Percentiles rank a stretch among this genome's conserved stretches.
These are phyloP conservation scores for Phycomyces blakesleeanus DNA, from an alignment of 192 early-diverging fungal genomes.

Conservation along the genomic window DNA sequence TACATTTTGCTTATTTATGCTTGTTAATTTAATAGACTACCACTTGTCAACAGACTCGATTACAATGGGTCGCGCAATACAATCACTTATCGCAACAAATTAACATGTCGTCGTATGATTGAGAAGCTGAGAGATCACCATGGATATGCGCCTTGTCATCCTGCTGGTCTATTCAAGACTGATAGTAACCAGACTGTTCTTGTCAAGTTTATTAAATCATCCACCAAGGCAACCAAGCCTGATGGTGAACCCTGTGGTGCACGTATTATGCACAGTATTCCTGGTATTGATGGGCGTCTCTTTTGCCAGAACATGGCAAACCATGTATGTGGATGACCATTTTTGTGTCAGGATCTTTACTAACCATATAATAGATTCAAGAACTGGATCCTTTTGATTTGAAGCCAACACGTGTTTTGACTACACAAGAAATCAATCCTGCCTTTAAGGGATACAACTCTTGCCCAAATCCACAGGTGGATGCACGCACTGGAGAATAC, in stretches of 20 bases:
- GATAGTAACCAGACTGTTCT: constrained; percentile 71
- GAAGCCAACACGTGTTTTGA: constrained; percentile 53
- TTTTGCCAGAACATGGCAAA: constrained; percentile 68
- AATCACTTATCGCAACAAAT: constrained; percentile 58
- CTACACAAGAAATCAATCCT: constrained; percentile 61
- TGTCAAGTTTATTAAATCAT: constrained; percentile 52
- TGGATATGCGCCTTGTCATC: constrained; percentile 63
- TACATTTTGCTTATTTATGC: background rate
- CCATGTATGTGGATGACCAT: constrained; percentile 38
- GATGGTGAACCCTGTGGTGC: constrained; percentile 66
- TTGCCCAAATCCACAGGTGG: constrained; percentile 67
- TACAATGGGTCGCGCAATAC: constrained; percentile 53
- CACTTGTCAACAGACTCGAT: constrained; percentile 63
- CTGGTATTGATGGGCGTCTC: constrained; percentile 61
- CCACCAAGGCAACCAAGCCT: constrained; percentile 51
- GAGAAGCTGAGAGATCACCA: constrained; percentile 67
- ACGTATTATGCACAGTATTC: constrained; percentile 51
- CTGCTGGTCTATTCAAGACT: constrained; percentile 64
- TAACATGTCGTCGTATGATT: constrained; percentile 56
- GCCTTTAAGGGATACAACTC: constrained; percentile 63
- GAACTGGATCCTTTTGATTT: constrained; percentile 66
- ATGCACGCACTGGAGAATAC: constrained; percentile 67
- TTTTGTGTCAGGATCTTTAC: background rate
- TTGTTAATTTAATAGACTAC: constrained; percentile 43
- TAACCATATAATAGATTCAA: constrained; percentile 42